Conservation (phyloP, 1,284 basidiomycete genomes). For the Pseudozyma sp. region DNA sequence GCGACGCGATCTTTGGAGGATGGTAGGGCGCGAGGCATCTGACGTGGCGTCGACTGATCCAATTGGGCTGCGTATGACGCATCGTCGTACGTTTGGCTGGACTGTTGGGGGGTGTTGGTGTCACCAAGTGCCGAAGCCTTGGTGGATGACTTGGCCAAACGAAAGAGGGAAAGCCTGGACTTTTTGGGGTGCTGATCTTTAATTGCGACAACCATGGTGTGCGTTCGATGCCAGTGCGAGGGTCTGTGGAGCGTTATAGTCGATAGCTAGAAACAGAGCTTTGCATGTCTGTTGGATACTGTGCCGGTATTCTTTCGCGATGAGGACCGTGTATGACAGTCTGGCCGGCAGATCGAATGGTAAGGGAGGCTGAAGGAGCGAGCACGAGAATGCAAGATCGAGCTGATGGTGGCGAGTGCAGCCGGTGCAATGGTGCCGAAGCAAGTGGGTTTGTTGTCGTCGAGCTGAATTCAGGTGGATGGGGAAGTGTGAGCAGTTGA, state of each 20-base stretch:
- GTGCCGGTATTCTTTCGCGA: no score
- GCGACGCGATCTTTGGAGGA: not conserved
- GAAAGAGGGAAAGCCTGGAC: slow-evolving; percentile 46
- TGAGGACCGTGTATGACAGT: no score
- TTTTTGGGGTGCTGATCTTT: slow-evolving; percentile 30
- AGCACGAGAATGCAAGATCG: no score
- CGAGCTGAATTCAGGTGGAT: no score
- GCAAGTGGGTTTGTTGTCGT: no score
- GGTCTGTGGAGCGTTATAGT: not conserved
- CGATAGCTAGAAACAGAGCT: no score
- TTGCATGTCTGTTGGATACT: no score
- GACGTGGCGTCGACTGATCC: not conserved
- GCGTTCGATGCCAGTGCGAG: not conserved
- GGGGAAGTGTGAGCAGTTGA: no score
- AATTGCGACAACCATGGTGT: slow-evolving; percentile 34
- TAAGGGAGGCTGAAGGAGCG: no score
- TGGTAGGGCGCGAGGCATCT: not conserved
- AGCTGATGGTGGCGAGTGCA: no score
- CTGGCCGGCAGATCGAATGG: no score
- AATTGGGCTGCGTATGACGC: not conserved
- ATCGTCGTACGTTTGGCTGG: not conserved
- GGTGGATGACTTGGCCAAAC: slow-evolving; percentile 27
- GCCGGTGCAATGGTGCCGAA: no score
- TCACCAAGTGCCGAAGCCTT: not conserved
- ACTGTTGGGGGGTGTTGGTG: not conserved